Conservation (phyloP, 2,329 filamentous ascomycete genomes). For the Neospermospora avenae region DNA sequence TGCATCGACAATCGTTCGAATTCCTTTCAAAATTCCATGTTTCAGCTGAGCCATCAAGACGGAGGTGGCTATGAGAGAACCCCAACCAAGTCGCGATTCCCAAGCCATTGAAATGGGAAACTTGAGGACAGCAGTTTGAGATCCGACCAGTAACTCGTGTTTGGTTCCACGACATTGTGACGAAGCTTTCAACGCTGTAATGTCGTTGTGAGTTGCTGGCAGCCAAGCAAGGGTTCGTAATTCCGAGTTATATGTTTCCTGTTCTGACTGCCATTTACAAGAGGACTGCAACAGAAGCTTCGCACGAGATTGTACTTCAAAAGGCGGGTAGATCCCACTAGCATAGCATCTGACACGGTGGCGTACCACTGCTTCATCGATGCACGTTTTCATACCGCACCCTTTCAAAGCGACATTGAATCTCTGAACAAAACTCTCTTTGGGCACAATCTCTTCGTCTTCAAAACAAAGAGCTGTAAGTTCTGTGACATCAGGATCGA, state of each 20-base stretch:
- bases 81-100: constrained; percentile 24
- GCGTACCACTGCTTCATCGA: constrained; percentile 23
- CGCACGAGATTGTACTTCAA: constrained; percentile 9
- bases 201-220: constrained; percentile 13
- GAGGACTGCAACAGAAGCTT: constrained; percentile 9
- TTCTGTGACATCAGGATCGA: constrained; percentile 19
- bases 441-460: constrained; percentile 30
- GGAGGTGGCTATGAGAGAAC: constrained; percentile 9
- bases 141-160: constrained; percentile 19
- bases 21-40: constrained; percentile 11
- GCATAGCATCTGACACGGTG: constrained; percentile 18
- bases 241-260: not conserved
- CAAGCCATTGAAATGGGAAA: constrained; percentile 15
- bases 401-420: constrained; percentile 20
- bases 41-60: constrained; percentile 24
- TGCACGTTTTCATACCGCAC: constrained; percentile 22
- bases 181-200: constrained; percentile 8
- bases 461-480: constrained; percentile 27
- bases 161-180: constrained; percentile 19
- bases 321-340: constrained; percentile 1
- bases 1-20: constrained; percentile 19
- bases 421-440: constrained; percentile 15
- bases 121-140: constrained; percentile 19
- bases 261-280: constrained; percentile 6
- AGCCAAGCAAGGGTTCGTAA: constrained; percentile 23